These are phyloP conservation scores for Penicillium palitans DNA, from an alignment of 2,329 filamentous ascomycete species.

Conservation along the genomic window DNA sequence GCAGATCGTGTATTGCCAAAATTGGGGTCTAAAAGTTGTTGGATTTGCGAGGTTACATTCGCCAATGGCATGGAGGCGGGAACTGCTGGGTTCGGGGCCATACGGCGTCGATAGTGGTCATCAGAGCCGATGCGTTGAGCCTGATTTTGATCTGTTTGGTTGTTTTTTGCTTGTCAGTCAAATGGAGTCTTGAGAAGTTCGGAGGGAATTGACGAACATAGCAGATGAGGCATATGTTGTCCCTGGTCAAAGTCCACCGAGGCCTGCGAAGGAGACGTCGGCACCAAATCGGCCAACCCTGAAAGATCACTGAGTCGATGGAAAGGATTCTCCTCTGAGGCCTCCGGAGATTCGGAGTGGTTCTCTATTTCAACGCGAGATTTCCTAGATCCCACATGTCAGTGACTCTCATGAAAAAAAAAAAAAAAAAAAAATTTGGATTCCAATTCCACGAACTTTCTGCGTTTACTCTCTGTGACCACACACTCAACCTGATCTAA, in stretches of 20 bases:
- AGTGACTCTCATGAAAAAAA: background rate
- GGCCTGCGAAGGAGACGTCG: slow-evolving; percentile 48
- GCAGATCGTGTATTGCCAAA: slow-evolving; percentile 51
- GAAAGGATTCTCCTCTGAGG: slow-evolving; percentile 36
- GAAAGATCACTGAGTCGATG: slow-evolving; percentile 32
- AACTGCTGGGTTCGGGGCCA: slow-evolving; percentile 47
- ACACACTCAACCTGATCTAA: slow-evolving; percentile 55
- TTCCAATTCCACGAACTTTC: slow-evolving; percentile 48
- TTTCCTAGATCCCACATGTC: slow-evolving; percentile 34
- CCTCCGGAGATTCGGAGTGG: slow-evolving; percentile 40
- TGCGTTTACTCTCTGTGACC: slow-evolving; percentile 77
- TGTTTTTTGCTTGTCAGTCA: background rate
- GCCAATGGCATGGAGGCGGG: slow-evolving; percentile 40
- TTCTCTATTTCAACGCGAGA: slow-evolving; percentile 43
- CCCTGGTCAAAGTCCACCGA: slow-evolving; percentile 51
- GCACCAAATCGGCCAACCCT: slow-evolving; percentile 33
- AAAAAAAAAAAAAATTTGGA: slow-evolving; percentile 8
- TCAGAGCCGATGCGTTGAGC: slow-evolving; percentile 50
- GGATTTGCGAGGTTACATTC: slow-evolving; percentile 38
- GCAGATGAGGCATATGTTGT: slow-evolving; percentile 63
- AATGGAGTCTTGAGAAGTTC: background rate
- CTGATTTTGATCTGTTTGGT: slow-evolving; percentile 35
- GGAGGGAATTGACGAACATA: slow-evolving; percentile 53
- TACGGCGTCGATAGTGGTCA: slow-evolving; percentile 45
- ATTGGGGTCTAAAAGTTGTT: slow-evolving; percentile 42